Conservation (phyloP, 306 rosid species). For the Alnus glutinosa region DNA sequence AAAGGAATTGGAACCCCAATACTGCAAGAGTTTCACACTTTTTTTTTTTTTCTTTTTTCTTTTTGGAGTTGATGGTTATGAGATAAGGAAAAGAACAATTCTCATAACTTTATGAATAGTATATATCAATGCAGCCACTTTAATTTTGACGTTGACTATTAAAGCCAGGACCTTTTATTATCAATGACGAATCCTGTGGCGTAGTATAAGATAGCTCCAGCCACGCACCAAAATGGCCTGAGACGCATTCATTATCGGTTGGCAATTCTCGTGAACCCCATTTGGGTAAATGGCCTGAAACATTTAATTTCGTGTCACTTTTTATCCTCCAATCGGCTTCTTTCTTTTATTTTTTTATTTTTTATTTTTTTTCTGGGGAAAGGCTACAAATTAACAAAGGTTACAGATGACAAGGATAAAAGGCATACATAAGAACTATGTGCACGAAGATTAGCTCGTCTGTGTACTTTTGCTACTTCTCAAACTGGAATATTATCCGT, state of each 20-base stretch:
- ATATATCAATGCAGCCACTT: background rate
- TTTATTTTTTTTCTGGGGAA: too few relatives aligned
- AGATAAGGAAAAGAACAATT: background rate
- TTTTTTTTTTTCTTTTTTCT: background rate
- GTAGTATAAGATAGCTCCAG: background rate
- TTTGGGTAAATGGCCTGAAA: background rate
- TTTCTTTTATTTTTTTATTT: too few relatives aligned
- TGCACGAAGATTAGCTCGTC: too few relatives aligned
- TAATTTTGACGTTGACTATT: slow-evolving; percentile 1
- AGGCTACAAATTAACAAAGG: too few relatives aligned
- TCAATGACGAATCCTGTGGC: background rate
- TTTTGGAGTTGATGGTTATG: background rate
- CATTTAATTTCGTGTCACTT: background rate
- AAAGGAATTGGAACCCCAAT: background rate
- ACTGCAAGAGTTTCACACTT: background rate
- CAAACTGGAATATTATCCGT: too few relatives aligned
- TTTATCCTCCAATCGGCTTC: too few relatives aligned
- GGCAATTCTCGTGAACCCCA: background rate
- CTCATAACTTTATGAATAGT: background rate
- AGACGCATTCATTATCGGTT: background rate
- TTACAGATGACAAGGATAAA: too few relatives aligned
- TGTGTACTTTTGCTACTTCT: too few relatives aligned
- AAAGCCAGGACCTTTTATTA: background rate
- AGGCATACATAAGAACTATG: too few relatives aligned
- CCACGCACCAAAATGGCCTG: too few relatives aligned